Conservation (phyloP, 2,329 filamentous ascomycete species). For the Ophidiomyces ophidiicola region DNA sequence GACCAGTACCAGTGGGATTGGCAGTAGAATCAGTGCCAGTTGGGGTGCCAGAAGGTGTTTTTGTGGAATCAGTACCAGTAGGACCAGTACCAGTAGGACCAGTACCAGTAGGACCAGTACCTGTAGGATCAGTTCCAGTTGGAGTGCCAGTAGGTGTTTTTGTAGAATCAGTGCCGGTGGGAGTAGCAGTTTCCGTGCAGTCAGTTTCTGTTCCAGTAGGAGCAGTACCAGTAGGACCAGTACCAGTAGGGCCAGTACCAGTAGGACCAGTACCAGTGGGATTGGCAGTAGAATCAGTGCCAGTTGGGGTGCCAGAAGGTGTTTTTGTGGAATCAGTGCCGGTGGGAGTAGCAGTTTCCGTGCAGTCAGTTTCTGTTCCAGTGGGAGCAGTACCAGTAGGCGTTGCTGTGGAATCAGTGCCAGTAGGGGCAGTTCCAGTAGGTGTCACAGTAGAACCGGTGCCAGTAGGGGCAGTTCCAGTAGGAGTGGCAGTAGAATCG, state of each 20-base stretch:
- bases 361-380: too few relatives aligned
- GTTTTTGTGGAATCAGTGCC: too few relatives aligned
- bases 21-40: conserved; percentile 1
- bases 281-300: too few relatives aligned
- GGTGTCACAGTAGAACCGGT: too few relatives aligned
- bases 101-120: neutral
- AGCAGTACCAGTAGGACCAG: neutral
- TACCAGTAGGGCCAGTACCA: too few relatives aligned
- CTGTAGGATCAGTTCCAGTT: neutral
- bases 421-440: neutral
- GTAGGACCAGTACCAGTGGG: neutral
- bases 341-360: too few relatives aligned
- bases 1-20: too few relatives aligned
- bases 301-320: too few relatives aligned
- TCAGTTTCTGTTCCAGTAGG: neutral
- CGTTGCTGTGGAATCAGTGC: neutral
- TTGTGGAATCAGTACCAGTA: conserved; percentile 1
- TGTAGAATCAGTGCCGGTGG: too few relatives aligned
- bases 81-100: neutral
- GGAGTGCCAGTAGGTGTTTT: neutral
- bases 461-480: neutral
- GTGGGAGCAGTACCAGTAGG: neutral
- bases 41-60: neutral
- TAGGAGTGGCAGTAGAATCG: neutral
- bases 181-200: neutral